Conservation (phyloP, 1,284 basidiomycete genomes). For the Ceratobasidium sp. region DNA sequence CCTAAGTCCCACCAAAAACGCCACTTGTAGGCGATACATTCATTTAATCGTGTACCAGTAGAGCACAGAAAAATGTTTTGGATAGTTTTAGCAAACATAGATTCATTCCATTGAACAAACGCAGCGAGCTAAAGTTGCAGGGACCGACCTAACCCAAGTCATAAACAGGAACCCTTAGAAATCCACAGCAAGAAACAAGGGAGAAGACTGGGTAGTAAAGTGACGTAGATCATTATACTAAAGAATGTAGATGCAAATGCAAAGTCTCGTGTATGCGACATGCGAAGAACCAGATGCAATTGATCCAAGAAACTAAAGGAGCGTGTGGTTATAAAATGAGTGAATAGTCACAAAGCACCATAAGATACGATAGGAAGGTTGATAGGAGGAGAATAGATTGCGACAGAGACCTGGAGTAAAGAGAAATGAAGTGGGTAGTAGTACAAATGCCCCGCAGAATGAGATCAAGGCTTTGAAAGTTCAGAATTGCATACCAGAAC, state of each 20-base stretch:
- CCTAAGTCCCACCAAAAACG: neutral
- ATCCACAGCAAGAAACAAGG: neutral
- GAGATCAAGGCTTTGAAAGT: conserved; percentile 20
- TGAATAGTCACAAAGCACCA: conserved; percentile 13
- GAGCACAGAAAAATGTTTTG: neutral
- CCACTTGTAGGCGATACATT: neutral
- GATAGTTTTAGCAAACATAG: conserved; percentile 6
- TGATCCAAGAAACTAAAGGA: conserved; percentile 36
- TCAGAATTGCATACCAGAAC: conserved; percentile 19
- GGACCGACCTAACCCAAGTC: conserved; percentile 15
- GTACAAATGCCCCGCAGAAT: conserved; percentile 32
- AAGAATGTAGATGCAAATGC: conserved; percentile 27
- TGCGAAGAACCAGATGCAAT: conserved; percentile 10
- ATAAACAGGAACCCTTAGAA: conserved; percentile 5
- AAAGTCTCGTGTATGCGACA: conserved; percentile 36
- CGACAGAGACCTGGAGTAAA: neutral
- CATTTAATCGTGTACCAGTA: conserved; percentile 14
- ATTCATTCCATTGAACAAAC: conserved; percentile 22
- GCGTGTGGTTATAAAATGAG: conserved; percentile 1
- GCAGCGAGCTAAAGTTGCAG: conserved; percentile 4
- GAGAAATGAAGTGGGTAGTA: conserved; percentile 21
- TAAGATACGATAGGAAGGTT: conserved; percentile 32
- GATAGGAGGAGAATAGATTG: conserved; percentile 1
- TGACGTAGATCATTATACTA: conserved; percentile 26
- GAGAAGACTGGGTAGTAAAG: conserved; percentile 7